A percentile compares a stretch with the other conserved stretches of the same genome.
Evolutionary conservation across 179 eudicot genomes (phyloP).

Genomic region (Silene noctiflora): DNA sequence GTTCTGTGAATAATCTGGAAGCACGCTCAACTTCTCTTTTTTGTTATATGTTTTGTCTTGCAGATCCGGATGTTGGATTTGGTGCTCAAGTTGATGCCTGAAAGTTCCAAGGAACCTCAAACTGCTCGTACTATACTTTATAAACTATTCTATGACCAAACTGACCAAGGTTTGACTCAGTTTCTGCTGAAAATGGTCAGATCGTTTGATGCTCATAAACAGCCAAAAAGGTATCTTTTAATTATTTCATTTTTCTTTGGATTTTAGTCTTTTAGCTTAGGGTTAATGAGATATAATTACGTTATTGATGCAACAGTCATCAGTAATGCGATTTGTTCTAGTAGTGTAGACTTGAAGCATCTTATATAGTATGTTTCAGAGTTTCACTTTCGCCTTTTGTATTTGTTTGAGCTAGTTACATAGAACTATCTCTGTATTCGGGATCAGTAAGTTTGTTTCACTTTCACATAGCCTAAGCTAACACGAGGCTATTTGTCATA

Average conservation of each 20-base stretch:
- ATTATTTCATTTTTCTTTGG: neutral
- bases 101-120: constrained; percentile 77
- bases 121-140: constrained; percentile 84
- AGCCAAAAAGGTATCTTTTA: constrained; percentile 68
- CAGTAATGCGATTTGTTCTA: no score
- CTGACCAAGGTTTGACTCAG: constrained; percentile 95
- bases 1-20: constrained; percentile 1
- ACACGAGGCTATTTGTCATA: no score
- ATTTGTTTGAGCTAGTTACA: neutral
- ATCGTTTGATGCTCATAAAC: constrained; percentile 83
- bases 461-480: neutral
- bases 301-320: no score
- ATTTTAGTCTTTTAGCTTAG: neutral
- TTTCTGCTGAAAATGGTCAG: constrained; percentile 75
- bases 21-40: neutral
- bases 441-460: neutral
- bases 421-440: neutral
- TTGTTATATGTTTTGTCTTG: neutral
- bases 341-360: no score
- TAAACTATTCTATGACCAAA: constrained; percentile 97
- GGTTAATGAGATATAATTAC: neutral
- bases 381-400: neutral
- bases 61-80: constrained; percentile 90
- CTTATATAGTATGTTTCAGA: no score
- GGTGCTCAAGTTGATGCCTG: constrained; percentile 81